Conservation (phyloP, 495 filamentous ascomycete species). For the Trichoderma gamsii region DNA sequence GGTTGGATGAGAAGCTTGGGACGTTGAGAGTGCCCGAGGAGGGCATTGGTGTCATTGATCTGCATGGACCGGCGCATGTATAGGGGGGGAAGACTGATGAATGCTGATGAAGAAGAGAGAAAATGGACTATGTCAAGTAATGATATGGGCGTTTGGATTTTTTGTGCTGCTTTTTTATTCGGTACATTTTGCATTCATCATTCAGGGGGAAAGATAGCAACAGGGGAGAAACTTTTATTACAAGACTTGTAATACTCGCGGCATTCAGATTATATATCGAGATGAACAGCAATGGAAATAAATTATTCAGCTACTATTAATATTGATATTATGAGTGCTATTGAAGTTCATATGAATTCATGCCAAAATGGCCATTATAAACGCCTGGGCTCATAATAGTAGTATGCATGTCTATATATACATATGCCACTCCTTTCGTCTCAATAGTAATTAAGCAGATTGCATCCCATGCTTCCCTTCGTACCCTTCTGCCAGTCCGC, state of each 20-base stretch:
- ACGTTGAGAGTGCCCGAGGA: constrained; percentile 39
- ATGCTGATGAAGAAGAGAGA: no score
- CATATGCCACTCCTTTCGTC: not conserved
- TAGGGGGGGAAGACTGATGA: not conserved
- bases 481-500: not conserved
- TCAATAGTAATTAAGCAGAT: not conserved
- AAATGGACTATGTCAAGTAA: not conserved
- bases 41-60: constrained; percentile 27
- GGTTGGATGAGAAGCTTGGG: constrained; percentile 39
- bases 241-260: not conserved
- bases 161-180: not conserved
- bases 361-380: not conserved
- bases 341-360: not conserved
- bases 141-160: not conserved
- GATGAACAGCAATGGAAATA: constrained; percentile 4
- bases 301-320: not conserved
- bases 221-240: not conserved
- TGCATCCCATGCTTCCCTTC: not conserved
- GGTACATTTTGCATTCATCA: not conserved
- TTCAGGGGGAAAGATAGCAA: not conserved
- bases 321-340: not conserved
- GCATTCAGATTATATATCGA: not conserved
- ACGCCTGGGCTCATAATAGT: not conserved
- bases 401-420: not conserved
- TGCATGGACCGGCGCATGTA: no score